A percentile compares a stretch with the other conserved stretches of the same genome.
Evolutionary conservation across 352 stramenopile genomes (phyloP).

Genomic region (Phytophthora lateralis): DNA sequence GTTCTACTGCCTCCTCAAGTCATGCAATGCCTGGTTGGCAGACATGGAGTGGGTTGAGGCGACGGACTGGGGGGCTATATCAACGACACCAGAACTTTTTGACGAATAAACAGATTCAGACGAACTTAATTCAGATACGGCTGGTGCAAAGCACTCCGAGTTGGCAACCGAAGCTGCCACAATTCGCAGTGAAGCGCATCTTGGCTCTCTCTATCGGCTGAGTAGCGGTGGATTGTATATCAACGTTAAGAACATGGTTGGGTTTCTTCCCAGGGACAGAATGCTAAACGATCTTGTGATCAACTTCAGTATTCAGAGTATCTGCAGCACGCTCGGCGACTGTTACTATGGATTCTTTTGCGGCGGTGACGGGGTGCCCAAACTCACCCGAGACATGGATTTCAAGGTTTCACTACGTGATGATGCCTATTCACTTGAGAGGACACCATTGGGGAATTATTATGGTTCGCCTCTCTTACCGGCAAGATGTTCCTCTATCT

Average conservation of each 20-base stretch:
- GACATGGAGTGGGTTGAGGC: not conserved
- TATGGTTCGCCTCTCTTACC: not conserved
- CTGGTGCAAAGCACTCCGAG: not conserved
- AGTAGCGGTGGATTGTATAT: not conserved
- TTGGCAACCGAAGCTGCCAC: not conserved
- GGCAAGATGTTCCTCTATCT: not conserved
- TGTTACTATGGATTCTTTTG: slow-evolving; percentile 7
- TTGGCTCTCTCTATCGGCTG: not conserved
- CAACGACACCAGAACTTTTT: not conserved
- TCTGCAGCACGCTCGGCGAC: not conserved
- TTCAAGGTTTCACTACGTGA: slow-evolving; percentile 3
- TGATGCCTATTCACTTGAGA: slow-evolving; percentile 3
- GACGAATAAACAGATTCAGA: not conserved
- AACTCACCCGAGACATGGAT: not conserved
- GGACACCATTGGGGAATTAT: slow-evolving; percentile 8
- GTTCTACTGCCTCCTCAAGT: not conserved
- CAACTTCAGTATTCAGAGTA: slow-evolving; percentile 3
- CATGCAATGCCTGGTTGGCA: not conserved
- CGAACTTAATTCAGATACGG: not conserved
- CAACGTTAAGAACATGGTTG: not conserved
- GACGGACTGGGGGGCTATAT: not conserved
- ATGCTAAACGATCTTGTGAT: not conserved
- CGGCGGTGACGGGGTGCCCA: not conserved
- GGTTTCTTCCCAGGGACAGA: not conserved
- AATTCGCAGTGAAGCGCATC: not conserved